Conservation (phyloP, 208 protist genomes). For the Acanthamoeba healyi region DNA sequence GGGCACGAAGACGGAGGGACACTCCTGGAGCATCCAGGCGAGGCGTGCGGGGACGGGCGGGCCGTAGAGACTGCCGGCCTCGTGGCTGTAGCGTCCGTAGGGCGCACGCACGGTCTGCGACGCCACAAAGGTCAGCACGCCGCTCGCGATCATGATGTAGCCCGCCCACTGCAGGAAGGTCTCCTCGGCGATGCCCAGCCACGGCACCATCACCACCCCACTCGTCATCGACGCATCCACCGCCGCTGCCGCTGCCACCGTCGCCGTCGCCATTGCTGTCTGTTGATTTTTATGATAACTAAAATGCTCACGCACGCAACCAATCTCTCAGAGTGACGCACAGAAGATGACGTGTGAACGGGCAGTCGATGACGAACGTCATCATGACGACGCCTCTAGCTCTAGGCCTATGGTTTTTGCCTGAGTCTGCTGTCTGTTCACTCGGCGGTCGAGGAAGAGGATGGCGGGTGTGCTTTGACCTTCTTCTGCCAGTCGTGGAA, state of each 20-base stretch:
- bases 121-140: background rate
- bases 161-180: conserved; percentile 19
- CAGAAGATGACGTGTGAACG: too few relatives aligned
- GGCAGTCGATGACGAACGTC: too few relatives aligned
- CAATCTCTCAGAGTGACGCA: too few relatives aligned
- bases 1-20: conserved; percentile 53
- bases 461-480: background rate
- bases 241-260: too few relatives aligned
- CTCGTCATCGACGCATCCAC: too few relatives aligned
- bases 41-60: background rate
- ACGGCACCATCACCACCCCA: background rate
- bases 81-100: conserved; percentile 35
- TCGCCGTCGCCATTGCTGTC: too few relatives aligned
- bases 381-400: too few relatives aligned
- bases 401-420: too few relatives aligned
- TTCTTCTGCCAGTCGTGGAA: conserved; percentile 69
- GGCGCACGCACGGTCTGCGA: background rate
- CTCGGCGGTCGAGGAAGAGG: background rate
- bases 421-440: background rate
- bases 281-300: too few relatives aligned
- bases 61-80: background rate
- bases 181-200: background rate
- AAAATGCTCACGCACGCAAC: too few relatives aligned
- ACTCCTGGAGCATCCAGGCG: conserved; percentile 61
- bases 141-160: background rate